A percentile compares a stretch with the other conserved stretches of the same genome.
Evolutionary conservation across 2,329 filamentous ascomycete species (phyloP).

Genomic region (Pestalotiopsis sp.): DNA sequence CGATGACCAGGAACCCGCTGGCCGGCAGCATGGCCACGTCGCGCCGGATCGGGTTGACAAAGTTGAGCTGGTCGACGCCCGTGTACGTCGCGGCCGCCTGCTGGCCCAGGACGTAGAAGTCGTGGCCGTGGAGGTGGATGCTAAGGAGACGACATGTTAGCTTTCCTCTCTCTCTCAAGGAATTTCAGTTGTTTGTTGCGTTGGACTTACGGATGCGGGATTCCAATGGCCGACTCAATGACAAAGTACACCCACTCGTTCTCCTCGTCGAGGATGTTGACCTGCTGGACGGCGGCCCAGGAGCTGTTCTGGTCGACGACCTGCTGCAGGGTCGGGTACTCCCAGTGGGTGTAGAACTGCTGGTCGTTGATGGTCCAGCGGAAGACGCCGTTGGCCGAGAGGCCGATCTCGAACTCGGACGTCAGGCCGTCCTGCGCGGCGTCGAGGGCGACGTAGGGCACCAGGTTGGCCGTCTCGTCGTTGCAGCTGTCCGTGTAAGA

Average conservation of each 20-base stretch:
- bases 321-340: slow-evolving; percentile 45
- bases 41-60: slow-evolving; percentile 48
- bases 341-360: slow-evolving; percentile 50
- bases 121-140: slow-evolving; percentile 48
- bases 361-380: slow-evolving; percentile 52
- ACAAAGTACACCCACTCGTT: slow-evolving; percentile 38
- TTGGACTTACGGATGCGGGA: slow-evolving; percentile 17
- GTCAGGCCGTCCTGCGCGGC: slow-evolving; percentile 29
- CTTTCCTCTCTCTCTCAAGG: neutral
- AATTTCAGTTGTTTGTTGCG: neutral
- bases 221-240: slow-evolving; percentile 28
- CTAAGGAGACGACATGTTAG: neutral
- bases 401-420: slow-evolving; percentile 29
- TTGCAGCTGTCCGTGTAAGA: slow-evolving; percentile 30
- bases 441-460: slow-evolving; percentile 37
- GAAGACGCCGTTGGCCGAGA: slow-evolving; percentile 37
- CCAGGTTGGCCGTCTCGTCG: slow-evolving; percentile 35
- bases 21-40: slow-evolving; percentile 50
- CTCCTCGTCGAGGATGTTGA: slow-evolving; percentile 30
- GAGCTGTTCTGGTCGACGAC: slow-evolving; percentile 26
- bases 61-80: slow-evolving; percentile 32
- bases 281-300: slow-evolving; percentile 30
- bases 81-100: slow-evolving; percentile 30
- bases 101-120: slow-evolving; percentile 42
- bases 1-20: slow-evolving; percentile 50